phyloP scores from a whole-genome alignment of 192 early-diverging fungal genomes.

The Entrophospora sp. region DNA sequence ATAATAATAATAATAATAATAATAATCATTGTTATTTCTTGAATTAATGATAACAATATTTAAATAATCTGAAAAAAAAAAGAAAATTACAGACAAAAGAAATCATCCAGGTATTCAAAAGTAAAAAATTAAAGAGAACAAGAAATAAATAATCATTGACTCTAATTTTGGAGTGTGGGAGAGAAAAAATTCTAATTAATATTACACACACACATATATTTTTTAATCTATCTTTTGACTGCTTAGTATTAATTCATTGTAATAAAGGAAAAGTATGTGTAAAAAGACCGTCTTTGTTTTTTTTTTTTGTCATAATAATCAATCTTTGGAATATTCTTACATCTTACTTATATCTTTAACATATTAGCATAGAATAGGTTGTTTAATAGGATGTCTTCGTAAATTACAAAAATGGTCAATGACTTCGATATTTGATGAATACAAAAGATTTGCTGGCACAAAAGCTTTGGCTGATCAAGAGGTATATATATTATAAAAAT shows the following conservation, averaged over 20 bases:
- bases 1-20: too few species aligned
- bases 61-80: too few species aligned
- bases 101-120: slow-evolving; percentile 46
- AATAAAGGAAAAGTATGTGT: slow-evolving; percentile 92
- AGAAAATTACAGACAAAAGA: slow-evolving; percentile 25
- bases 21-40: too few species aligned
- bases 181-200: too few species aligned
- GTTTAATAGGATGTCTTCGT: slow-evolving; percentile 85
- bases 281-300: too few species aligned
- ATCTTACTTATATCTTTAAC: background rate
- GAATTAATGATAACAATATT: background rate
- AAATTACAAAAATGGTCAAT: slow-evolving; percentile 94
- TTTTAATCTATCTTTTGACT: background rate
- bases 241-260: slow-evolving; percentile 76
- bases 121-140: too few species aligned
- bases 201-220: too few species aligned
- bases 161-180: too few species aligned
- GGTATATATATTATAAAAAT: slow-evolving; percentile 36
- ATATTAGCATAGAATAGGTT: slow-evolving; percentile 79
- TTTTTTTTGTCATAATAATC: too few species aligned
- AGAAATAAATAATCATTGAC: too few species aligned
- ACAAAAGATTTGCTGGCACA: slow-evolving; percentile 83
- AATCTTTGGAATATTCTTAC: too few species aligned
- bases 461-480: slow-evolving; percentile 91
- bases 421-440: slow-evolving; percentile 97